phyloP scores from a whole-genome alignment of 345 rosid species.

The Hibiscus mutabilis region DNA sequence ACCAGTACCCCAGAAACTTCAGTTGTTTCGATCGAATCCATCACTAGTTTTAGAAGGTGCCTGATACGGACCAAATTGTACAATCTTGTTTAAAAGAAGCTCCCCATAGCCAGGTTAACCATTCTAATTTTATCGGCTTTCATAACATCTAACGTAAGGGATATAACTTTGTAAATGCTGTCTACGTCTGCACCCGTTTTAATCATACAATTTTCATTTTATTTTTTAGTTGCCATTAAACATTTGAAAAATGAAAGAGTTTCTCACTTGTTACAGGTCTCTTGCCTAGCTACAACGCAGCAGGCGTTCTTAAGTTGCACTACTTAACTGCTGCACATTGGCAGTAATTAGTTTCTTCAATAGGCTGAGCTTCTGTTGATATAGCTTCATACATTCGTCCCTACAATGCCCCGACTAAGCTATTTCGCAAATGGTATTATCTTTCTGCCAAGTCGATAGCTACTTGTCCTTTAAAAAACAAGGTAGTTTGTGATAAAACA shows the following conservation, averaged over 20 bases:
- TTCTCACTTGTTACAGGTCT: constrained; percentile 1
- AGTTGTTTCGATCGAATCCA: too few species aligned
- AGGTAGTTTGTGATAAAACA: background rate
- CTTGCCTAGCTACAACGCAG: background rate
- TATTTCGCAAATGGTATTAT: background rate
- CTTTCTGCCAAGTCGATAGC: background rate
- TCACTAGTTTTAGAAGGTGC: background rate
- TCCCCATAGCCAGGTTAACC: constrained; percentile 43
- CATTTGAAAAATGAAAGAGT: background rate
- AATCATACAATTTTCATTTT: constrained; percentile 3
- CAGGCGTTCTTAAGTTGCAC: too few species aligned
- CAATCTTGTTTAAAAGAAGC: constrained; percentile 11
- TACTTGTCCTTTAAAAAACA: background rate
- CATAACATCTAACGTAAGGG: constrained; percentile 44
- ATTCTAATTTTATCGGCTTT: constrained; percentile 42
- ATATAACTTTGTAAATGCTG: constrained; percentile 39
- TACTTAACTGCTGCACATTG: background rate
- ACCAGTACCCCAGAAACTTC: too few species aligned
- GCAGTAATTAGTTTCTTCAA: background rate
- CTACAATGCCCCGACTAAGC: background rate
- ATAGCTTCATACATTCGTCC: too few species aligned
- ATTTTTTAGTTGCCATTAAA: background rate
- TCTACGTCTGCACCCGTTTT: background rate
- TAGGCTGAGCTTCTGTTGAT: too few species aligned
- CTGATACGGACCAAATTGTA: too few species aligned